Evolutionary conservation across 2,329 filamentous ascomycete genomes (phyloP).

Genomic region (Fusarium mexicanum): DNA sequence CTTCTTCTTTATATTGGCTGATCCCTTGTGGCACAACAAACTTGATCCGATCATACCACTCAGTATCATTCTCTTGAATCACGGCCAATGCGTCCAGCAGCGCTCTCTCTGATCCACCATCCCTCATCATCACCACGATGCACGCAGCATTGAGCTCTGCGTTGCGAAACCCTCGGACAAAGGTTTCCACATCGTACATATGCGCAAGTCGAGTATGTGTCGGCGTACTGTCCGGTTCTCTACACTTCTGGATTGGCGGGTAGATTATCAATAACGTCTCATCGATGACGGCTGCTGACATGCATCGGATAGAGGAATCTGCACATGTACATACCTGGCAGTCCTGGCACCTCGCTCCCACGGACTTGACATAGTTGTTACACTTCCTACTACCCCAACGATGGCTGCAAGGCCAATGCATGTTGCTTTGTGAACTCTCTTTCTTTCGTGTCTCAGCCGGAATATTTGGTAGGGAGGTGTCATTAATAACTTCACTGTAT

Average conservation of each 20-base stretch:
- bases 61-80: constrained; percentile 27
- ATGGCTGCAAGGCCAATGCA: constrained; percentile 41
- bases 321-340: constrained; percentile 34
- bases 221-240: constrained; percentile 29
- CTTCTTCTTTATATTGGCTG: constrained; percentile 13
- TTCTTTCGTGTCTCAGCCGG: not conserved
- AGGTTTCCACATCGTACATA: constrained; percentile 36
- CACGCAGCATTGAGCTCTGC: constrained; percentile 30
- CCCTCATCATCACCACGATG: constrained; percentile 34
- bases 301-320: not conserved
- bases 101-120: constrained; percentile 27
- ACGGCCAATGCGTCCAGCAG: constrained; percentile 34
- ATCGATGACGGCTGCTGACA: constrained; percentile 13
- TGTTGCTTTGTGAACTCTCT: not conserved
- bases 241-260: constrained; percentile 23
- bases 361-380: constrained; percentile 29
- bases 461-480: not conserved
- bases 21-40: constrained; percentile 32
- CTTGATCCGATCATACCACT: constrained; percentile 30
- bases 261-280: constrained; percentile 24
- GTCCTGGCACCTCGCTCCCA: constrained; percentile 33
- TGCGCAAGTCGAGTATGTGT: constrained; percentile 36
- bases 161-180: constrained; percentile 34
- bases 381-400: constrained; percentile 37
- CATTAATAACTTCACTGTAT: not conserved